These are phyloP conservation scores for Platanus orientalis DNA, from an alignment of 164 flowering plant species.

Conservation along the genomic window DNA sequence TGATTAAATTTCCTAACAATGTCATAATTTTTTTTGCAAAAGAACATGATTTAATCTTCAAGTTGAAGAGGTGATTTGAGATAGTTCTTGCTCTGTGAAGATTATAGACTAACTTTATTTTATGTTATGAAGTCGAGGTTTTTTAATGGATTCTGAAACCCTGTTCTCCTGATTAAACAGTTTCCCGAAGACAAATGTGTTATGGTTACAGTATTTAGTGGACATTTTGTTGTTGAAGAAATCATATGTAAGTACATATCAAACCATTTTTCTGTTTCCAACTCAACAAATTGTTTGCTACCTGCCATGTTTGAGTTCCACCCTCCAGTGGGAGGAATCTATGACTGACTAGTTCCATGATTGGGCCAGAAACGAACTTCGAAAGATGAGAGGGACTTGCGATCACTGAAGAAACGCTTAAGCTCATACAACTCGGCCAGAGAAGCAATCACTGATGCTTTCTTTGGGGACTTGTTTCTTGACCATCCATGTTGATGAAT, in stretches of 20 bases:
- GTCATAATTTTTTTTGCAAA: no score
- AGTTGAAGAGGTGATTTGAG: no score
- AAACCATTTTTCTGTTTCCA: not conserved
- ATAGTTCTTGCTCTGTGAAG: no score
- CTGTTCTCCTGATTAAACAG: slow-evolving; percentile 34
- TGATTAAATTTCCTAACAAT: no score
- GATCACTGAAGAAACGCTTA: slow-evolving; percentile 76
- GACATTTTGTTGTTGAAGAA: slow-evolving; percentile 81
- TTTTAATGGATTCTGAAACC: slow-evolving; percentile 5
- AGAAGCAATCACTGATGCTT: slow-evolving; percentile 68
- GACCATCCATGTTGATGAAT: slow-evolving; percentile 1
- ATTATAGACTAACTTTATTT: no score
- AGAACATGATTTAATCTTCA: no score
- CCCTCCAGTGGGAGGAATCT: not conserved
- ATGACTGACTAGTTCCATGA: not conserved
- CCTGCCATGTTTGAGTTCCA: not conserved
- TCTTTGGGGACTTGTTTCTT: slow-evolving; percentile 55
- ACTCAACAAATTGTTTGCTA: not conserved
- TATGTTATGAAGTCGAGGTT: not conserved
- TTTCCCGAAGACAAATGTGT: slow-evolving; percentile 83
- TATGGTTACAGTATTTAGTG: slow-evolving; percentile 88
- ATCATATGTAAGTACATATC: slow-evolving; percentile 70
- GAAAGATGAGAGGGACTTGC: slow-evolving; percentile 67
- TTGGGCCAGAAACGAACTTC: slow-evolving; percentile 54
- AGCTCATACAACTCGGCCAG: slow-evolving; percentile 58